Conservation (phyloP, 192 early-diverging fungal species). For the Pecoramyces ruminantium region DNA sequence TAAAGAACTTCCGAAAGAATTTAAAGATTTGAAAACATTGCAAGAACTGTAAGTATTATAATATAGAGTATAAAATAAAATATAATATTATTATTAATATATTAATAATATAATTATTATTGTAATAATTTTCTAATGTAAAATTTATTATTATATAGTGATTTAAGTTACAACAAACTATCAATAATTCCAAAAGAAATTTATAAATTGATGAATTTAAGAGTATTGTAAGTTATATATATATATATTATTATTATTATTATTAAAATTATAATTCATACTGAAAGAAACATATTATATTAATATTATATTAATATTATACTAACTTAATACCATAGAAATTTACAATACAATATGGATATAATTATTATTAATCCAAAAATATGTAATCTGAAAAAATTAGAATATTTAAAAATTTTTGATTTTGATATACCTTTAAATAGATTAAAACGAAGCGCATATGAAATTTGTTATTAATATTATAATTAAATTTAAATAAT, state of each 20-base stretch:
- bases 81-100: no score
- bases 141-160: neutral
- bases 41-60: neutral
- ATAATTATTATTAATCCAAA: neutral
- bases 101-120: no score
- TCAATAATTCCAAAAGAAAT: neutral
- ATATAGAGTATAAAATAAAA: no score
- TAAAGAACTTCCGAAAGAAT: neutral
- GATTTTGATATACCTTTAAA: neutral
- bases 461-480: neutral
- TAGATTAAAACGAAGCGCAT: neutral
- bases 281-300: no score
- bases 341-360: neutral
- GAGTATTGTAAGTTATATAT: neutral
- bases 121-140: no score
- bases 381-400: neutral
- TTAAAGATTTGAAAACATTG: neutral
- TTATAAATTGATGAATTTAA: neutral
- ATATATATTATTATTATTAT: no score
- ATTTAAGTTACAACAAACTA: neutral
- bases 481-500: no score
- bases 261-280: no score
- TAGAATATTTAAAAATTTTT: neutral
- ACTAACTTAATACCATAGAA: neutral
- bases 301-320: no score